Base-by-base conservation (phyloP, 805 yeast species). In the Pichia pseudocactophila region DNA sequence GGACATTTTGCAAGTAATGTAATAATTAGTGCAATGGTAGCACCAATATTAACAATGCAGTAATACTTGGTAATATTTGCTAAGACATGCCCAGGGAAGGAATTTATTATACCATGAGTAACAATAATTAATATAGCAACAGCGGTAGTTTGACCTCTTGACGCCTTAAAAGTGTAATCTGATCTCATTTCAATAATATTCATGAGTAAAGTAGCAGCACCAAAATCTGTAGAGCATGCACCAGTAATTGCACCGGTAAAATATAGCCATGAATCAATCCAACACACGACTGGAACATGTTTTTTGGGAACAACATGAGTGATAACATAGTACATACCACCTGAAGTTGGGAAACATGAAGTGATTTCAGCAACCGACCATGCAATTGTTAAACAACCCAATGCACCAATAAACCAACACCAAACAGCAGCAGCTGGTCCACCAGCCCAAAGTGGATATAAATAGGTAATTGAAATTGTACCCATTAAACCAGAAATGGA, bases 401-500 rank as follows among this genome's bases (percentile, higher is more conserved):
- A 40, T 11, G 76, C 71, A 36, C 78, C 73, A 34, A 71, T 65
- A 44, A 73, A 59, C 82, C 82, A 78, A 41, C 79, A 73, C 82
- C 82, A 78, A 9, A 74, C 73, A 16, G 69, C 69, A 2, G 78
- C 71, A n/a, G 78, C 78, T 8, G 82, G 76, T 3, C 84, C 85
- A 12, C 80, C 78, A 8, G 75, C 61, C 52, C 56, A 57, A 30
- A 71, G 55, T 8, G 76, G 76, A 49, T 70, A 71, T 41, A 59
- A 42, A 36, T 69, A 63, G 9, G 79, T 74, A 28, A 80, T 74
- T 10, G 81, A 66, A 28, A 77, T 71, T 33, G 82, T 74, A 12
- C 84, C 83, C 59, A 77, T 70, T 37, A 78, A 64, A 16, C 84
- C 83, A 57, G 80, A 78, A 49, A 78, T 76, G 25, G 80, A 73